Conservation (phyloP, 768 basidiomycete species). For the Termitomyces bulborhizus region DNA sequence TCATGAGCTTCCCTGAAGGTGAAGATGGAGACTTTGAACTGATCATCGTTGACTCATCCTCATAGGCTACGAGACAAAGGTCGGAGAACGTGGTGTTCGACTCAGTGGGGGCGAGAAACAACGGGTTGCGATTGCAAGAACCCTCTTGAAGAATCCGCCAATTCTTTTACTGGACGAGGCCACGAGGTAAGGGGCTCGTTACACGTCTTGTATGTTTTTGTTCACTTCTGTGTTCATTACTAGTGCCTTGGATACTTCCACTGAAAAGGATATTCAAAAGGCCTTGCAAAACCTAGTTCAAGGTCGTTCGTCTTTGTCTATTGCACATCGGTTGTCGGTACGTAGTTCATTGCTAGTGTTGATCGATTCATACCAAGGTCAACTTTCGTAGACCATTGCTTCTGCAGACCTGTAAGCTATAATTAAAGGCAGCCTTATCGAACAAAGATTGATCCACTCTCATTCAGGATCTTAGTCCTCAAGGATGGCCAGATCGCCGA, state of each 20-base stretch:
- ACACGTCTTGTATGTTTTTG: background rate
- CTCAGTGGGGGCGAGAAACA: slow-evolving; percentile 89
- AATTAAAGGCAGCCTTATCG: background rate
- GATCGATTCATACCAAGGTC: slow-evolving; percentile 11
- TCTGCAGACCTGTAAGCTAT: slow-evolving; percentile 51
- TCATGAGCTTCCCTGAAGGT: slow-evolving; percentile 77
- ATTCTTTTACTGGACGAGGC: slow-evolving; percentile 77
- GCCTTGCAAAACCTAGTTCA: slow-evolving; percentile 75
- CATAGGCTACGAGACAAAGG: slow-evolving; percentile 70
- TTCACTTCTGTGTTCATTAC: slow-evolving; percentile 1
- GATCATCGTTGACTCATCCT: background rate
- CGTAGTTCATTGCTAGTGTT: slow-evolving; percentile 20
- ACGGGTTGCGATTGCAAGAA: slow-evolving; percentile 82
- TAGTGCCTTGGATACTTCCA: slow-evolving; percentile 83
- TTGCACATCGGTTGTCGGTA: slow-evolving; percentile 75
- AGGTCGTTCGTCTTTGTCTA: slow-evolving; percentile 69
- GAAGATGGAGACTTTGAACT: background rate
- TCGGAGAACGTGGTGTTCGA: slow-evolving; percentile 86
- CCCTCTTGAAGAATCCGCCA: slow-evolving; percentile 80
- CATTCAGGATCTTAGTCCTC: slow-evolving; percentile 78
- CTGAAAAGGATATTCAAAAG: slow-evolving; percentile 86
- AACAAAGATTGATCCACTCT: background rate
- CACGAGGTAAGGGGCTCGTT: slow-evolving; percentile 41
- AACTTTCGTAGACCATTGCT: slow-evolving; percentile 41
- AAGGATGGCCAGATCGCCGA: slow-evolving; percentile 88